Evolutionary conservation across 139 green algal genomes (phyloP).

Genomic region (Mychonastes homosphaera): DNA sequence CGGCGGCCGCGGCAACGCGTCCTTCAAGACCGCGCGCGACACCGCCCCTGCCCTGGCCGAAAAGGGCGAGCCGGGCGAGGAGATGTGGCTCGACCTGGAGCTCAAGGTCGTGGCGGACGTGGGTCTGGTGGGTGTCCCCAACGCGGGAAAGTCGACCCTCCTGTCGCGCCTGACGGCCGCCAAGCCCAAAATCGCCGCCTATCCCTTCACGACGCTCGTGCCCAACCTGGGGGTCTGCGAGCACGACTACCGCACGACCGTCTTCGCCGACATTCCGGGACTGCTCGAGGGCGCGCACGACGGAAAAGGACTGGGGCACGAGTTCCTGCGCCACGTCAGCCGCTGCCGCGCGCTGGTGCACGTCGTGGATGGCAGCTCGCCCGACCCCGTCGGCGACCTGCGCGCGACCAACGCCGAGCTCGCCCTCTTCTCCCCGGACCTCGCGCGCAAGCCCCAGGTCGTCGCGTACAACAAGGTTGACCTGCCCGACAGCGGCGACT

Average conservation of each 20-base stretch:
- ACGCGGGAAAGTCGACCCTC: constrained; percentile 87
- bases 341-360: constrained; percentile 76
- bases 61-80: constrained; percentile 29
- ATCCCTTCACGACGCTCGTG: constrained; percentile 97
- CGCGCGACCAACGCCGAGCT: constrained; percentile 78
- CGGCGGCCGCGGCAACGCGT: constrained; percentile 83
- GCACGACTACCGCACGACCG: constrained; percentile 65
- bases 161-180: constrained; percentile 71
- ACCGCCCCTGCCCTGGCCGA: constrained; percentile 73
- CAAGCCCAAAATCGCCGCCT: constrained; percentile 86
- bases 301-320: constrained; percentile 80
- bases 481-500: constrained; percentile 73
- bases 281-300: constrained; percentile 89
- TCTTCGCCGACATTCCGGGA: constrained; percentile 78
- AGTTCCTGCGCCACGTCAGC: constrained; percentile 81
- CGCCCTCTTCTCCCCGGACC: constrained; percentile 77
- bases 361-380: constrained; percentile 82
- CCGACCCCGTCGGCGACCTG: constrained; percentile 86
- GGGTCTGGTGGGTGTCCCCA: constrained; percentile 89
- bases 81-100: constrained; percentile 83
- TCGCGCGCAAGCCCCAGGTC: constrained; percentile 78
- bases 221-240: constrained; percentile 94
- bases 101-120: constrained; percentile 90
- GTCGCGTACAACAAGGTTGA: constrained; percentile 62
- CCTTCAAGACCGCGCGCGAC: constrained; percentile 84